Evolutionary conservation across 306 rosid species (phyloP), one percentile per base, ranked within the genome.

Genomic region (Neltuma alba): DNA sequence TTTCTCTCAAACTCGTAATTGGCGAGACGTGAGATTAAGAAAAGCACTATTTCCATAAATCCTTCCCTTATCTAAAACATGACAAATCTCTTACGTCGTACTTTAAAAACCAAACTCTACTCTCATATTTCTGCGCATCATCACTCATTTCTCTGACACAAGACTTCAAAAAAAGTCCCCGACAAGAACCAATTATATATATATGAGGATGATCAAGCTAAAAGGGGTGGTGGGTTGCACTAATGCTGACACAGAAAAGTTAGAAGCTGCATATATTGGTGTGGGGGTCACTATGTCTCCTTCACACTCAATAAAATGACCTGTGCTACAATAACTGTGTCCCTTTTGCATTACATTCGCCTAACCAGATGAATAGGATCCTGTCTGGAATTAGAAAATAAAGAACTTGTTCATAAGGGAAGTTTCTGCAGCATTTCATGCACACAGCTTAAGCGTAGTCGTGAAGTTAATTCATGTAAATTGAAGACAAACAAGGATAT

Each of bases 221-320:
- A 54, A 54, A 54, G 27, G 36, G 44, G 12, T 21, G 61, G 14
- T 54, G 61, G 3, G 61, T 54, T 15, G 23, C 9, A 28, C 14
- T 21, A 21, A 12, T 60, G 66, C 37, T 11, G 37, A 60, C 37
- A 27, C 36, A 60, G 36, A 60, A 28, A 27, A 60, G 20, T 27
- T 27, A 54, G 36, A 30, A 28, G 13, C 37, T 4, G 3, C 12
- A 25, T 27, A 33, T 10, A 33, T 33, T 34, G 70, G 6, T 20
- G 4, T 58, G 80, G 40, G 74, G 86, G 85, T 78, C 86, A 76
- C 30, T 69, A 8, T 85, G 84, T 86, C 74, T 47, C 85, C 84
- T 27, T 70, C 40, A 40, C 9, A n/a, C 9, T 31, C 10, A 40
- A 28, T 69, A 80, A 84, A 76, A 41, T 86, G 87, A 76, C 89